Evolutionary conservation across 371 early-diverging fungal genomes (phyloP).

Genomic region (Entomophthora muscae): DNA sequence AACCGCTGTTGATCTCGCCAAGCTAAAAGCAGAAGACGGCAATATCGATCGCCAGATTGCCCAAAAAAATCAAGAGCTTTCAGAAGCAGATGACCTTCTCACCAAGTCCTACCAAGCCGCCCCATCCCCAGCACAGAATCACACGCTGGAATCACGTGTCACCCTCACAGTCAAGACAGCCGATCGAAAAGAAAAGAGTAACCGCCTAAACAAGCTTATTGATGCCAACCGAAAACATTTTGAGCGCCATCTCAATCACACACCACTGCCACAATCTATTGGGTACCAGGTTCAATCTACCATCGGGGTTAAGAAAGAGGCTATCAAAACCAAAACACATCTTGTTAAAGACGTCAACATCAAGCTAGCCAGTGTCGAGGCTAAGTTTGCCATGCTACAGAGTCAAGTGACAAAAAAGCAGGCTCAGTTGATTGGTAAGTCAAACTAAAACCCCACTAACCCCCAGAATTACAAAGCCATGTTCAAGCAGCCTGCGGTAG

Average conservation of each 20-base stretch:
- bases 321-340: not conserved
- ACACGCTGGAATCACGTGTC: not conserved
- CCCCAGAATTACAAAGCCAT: not conserved
- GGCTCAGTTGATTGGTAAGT: not conserved
- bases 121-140: not conserved
- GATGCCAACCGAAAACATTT: not conserved
- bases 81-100: not conserved
- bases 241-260: not conserved
- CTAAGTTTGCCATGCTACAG: not conserved
- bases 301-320: not conserved
- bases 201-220: not conserved
- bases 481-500: slow-evolving; percentile 6
- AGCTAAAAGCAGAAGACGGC: not conserved
- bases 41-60: not conserved
- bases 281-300: not conserved
- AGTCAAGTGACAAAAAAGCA: not conserved
- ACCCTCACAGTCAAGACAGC: not conserved
- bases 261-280: not conserved
- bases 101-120: not conserved
- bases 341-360: not conserved
- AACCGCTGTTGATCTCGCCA: not conserved
- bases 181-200: not conserved
- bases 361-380: not conserved
- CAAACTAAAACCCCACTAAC: not conserved
- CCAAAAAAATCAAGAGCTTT: not conserved